phyloP scores from a whole-genome alignment of 176 grass and related monocot species.

The Metroxylon sagu region DNA sequence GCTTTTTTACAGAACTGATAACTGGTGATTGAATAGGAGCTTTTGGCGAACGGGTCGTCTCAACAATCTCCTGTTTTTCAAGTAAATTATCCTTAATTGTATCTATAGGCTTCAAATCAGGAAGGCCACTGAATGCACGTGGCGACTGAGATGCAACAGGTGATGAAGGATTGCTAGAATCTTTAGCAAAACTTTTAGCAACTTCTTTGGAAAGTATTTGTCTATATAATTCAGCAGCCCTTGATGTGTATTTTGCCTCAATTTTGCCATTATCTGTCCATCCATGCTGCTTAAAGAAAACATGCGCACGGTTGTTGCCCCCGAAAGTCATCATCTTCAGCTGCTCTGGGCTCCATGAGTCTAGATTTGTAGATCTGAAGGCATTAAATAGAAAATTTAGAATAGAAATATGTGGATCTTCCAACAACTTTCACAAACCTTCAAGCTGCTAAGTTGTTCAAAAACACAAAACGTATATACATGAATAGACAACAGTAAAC shows the following conservation, averaged over 20 bases:
- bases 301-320: conserved; percentile 61
- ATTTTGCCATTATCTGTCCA: conserved; percentile 56
- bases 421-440: too few species aligned
- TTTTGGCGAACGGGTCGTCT: conserved; percentile 31
- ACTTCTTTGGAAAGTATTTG: conserved; percentile 72
- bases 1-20: conserved; percentile 52
- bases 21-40: conserved; percentile 35
- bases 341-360: conserved; percentile 69
- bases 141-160: conserved; percentile 31
- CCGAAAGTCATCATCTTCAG: conserved; percentile 80
- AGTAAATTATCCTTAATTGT: conserved; percentile 30
- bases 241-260: conserved; percentile 68
- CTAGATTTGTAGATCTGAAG: conserved; percentile 65
- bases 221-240: conserved; percentile 66
- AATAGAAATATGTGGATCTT: too few species aligned
- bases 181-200: conserved; percentile 30
- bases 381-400: too few species aligned
- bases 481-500: too few species aligned
- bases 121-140: conserved; percentile 26
- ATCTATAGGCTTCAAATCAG: conserved; percentile 55
- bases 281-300: conserved; percentile 79
- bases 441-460: too few species aligned
- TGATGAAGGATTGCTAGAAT: conserved; percentile 36
- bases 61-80: conserved; percentile 35
- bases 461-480: too few species aligned